These are phyloP conservation scores for Teratosphaeria viscida DNA, from an alignment of 2,329 filamentous ascomycete species.

Conservation along the genomic window DNA sequence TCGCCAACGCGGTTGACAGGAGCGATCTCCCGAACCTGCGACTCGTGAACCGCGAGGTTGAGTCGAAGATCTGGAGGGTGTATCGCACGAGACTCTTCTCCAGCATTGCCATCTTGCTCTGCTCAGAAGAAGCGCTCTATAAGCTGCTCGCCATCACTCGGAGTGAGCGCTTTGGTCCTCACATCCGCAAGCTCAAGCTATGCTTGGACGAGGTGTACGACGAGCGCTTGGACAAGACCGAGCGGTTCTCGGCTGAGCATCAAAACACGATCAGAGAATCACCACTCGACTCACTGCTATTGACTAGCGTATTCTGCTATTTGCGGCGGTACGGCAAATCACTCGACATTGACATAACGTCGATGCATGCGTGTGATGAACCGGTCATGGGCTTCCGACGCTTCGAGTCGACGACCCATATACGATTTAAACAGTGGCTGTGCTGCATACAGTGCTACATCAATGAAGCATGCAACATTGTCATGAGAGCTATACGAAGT, in stretches of 20 bases:
- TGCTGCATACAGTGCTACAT: no score
- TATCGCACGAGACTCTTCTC: neutral
- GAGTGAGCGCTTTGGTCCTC: neutral
- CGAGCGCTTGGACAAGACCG: neutral
- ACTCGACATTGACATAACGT: neutral
- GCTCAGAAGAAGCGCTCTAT: neutral
- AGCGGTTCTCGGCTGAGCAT: no score
- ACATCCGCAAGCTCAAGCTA: neutral
- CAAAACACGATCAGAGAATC: neutral
- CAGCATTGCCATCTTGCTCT: neutral
- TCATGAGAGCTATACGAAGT: no score
- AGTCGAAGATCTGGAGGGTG: neutral
- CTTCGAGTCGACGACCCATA: neutral
- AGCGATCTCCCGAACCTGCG: conserved; percentile 1
- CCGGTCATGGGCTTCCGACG: neutral
- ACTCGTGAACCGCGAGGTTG: neutral
- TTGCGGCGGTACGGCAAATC: neutral
- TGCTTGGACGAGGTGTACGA: neutral
- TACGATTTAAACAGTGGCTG: no score
- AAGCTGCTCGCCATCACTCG: neutral
- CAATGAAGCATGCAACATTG: no score
- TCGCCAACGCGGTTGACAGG: neutral
- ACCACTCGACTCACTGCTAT: neutral
- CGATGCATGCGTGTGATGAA: neutral
- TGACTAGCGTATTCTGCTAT: neutral